Conservation (phyloP, 2,329 filamentous ascomycete genomes). For the Capronia americana region DNA sequence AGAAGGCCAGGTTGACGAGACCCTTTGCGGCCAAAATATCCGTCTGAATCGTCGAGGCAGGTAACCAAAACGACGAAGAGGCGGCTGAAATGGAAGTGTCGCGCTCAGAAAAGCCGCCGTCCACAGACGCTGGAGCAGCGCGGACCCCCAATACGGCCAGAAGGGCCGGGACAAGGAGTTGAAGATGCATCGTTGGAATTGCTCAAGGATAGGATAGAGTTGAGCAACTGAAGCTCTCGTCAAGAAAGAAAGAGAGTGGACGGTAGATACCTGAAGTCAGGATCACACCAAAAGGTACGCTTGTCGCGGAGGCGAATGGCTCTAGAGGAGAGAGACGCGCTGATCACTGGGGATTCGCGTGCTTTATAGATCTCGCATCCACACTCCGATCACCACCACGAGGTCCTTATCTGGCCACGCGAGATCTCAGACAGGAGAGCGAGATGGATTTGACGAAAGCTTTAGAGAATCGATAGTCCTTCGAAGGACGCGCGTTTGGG, state of each 20-base stretch:
- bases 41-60: conserved; percentile 35
- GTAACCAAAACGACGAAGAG: conserved; percentile 24
- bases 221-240: not conserved
- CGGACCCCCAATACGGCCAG: conserved; percentile 20
- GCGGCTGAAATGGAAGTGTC: conserved; percentile 18
- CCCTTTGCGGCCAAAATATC: conserved; percentile 47
- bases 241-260: conserved; percentile 22
- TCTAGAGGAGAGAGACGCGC: conserved; percentile 4
- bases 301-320: conserved; percentile 22
- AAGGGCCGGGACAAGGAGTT: conserved; percentile 24
- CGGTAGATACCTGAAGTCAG: conserved; percentile 16
- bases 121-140: conserved; percentile 26
- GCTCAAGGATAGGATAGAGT: not conserved
- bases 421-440: conserved; percentile 18
- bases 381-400: conserved; percentile 18
- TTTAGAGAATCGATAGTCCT: conserved; percentile 14
- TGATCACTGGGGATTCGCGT: not conserved
- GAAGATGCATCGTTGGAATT: conserved; percentile 27
- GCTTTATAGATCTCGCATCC: conserved; percentile 19
- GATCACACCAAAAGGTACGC: conserved; percentile 18
- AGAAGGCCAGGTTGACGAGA: conserved; percentile 44
- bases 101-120: conserved; percentile 24
- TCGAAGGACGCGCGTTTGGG: not conserved
- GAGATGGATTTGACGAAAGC: not conserved
- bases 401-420: conserved; percentile 24